Percentiles rank a stretch among this genome's conserved stretches.
Evolutionary conservation across 1,139 yeast genomes (phyloP).

Genomic region (Debaryomyces subglobosus): DNA sequence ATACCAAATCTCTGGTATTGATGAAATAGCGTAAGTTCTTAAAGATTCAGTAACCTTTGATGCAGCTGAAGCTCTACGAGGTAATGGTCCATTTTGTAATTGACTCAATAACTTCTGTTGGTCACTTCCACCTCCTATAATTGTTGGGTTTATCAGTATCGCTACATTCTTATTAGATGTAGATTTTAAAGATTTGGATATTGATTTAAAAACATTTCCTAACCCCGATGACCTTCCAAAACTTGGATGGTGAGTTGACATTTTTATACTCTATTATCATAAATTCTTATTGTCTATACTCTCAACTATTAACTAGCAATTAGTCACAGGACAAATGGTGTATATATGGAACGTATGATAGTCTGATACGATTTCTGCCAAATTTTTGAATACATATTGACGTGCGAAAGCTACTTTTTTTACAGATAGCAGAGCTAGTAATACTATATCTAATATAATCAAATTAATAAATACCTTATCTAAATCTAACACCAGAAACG

Average conservation of each 20-base stretch:
- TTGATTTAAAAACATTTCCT: conserved; percentile 55
- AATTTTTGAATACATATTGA: not conserved
- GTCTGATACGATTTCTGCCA: not conserved
- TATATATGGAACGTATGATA: not conserved
- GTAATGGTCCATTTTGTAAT: conserved; percentile 38
- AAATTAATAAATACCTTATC: not conserved
- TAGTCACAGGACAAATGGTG: not conserved
- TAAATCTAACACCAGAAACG: conserved; percentile 36
- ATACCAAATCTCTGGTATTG: conserved; percentile 79
- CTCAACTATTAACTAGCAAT: conserved; percentile 1
- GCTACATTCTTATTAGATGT: conserved; percentile 36
- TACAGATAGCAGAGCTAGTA: not conserved
- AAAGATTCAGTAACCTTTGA: conserved; percentile 53
- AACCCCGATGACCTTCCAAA: conserved; percentile 40
- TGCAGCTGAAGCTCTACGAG: conserved; percentile 52
- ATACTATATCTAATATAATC: not conserved
- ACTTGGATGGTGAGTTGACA: conserved; percentile 42
- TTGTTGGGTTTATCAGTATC: conserved; percentile 55
- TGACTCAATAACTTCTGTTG: conserved; percentile 47
- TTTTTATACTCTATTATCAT: conserved; percentile 11
- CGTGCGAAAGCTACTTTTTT: not conserved
- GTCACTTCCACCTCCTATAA: conserved; percentile 64
- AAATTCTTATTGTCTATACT: not conserved
- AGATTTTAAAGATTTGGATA: conserved; percentile 43
- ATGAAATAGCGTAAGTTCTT: conserved; percentile 54